Percentiles rank a stretch among this genome's conserved stretches.
These are phyloP conservation scores for Termitomyces sp. DNA, from an alignment of 768 basidiomycete genomes.

Conservation along the genomic window DNA sequence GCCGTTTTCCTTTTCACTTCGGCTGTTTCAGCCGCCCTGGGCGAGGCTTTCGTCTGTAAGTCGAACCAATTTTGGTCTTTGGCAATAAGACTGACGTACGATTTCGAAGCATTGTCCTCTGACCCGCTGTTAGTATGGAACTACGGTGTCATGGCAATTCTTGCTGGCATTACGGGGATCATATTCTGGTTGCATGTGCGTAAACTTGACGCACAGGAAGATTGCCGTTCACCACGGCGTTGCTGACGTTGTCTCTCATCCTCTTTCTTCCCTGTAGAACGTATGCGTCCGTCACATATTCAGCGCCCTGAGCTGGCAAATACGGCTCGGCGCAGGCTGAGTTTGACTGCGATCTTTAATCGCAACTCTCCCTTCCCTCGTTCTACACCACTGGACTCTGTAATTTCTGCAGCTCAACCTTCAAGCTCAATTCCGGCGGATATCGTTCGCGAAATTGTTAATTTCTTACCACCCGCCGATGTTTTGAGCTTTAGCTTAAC, in stretches of 20 bases:
- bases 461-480: constrained; percentile 30
- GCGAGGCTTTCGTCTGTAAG: constrained; percentile 70
- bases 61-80: constrained; percentile 6
- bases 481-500: constrained; percentile 39
- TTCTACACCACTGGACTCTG: constrained; percentile 17
- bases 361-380: constrained; percentile 29
- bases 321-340: constrained; percentile 18
- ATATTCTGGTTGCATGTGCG: constrained; percentile 54
- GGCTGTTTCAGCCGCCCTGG: constrained; percentile 58
- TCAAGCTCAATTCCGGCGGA: constrained; percentile 34
- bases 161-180: constrained; percentile 49
- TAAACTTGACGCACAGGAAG: constrained; percentile 59
- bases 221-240: constrained; percentile 24
- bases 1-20: constrained; percentile 56
- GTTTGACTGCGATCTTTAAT: constrained; percentile 29
- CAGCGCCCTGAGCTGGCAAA: constrained; percentile 8
- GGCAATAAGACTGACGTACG: neutral
- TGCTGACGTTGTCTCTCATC: neutral
- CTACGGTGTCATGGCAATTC: constrained; percentile 55
- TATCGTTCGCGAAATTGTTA: constrained; percentile 34
- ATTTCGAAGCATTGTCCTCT: constrained; percentile 47
- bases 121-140: constrained; percentile 80
- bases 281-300: neutral
- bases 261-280: neutral
- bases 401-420: constrained; percentile 18